Base-by-base conservation (phyloP, 2,329 filamentous ascomycete genomes). In the Cytospora mali region DNA sequence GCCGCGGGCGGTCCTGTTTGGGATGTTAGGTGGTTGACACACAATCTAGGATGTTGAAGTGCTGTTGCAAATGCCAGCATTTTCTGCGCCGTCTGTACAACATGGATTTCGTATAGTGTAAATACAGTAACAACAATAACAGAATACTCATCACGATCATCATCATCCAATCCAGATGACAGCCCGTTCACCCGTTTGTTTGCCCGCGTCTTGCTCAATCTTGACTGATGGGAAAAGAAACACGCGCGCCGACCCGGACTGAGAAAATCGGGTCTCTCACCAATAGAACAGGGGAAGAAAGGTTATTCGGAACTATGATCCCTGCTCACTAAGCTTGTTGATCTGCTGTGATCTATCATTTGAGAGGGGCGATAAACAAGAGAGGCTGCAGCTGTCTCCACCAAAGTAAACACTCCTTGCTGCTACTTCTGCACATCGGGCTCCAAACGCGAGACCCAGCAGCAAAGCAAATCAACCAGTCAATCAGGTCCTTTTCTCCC, bases 331-430 rank as follows among this genome's bases (percentile, higher is more conserved):
- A 42, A 54, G 55, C 62, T 62, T 55, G 59, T n/a, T 53, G 54
- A 28, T 21, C 35, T 46, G 31, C 50, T 65, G 62, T 48, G 55
- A 56, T 53, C 56, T 46, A 21, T 46, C 42, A 23, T 23, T n/a
- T 27, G 33, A 28, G 25, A n/a, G 21, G 57, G 27, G 27, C 25
- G 57, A 51, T 60, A 60, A 60, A 60, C 57, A 54, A 60, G 51
- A 52, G 42, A 9, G n/a, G 50, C 59, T 62, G 59, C 55, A 55
- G 62, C 42, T 48, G 62, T 49, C 60, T 54, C 63, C 63, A 65
- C 63, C 60, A 31, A 28, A 64, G 63, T 65, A 65, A 65, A 65
- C 63, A 65, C n/a, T 42, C 16, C 35, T 13, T 42, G 16, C 16
- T n/a, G 6, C 35, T 4, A 5, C 35, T 42, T 13, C 16, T n/a